A percentile compares a stretch with the other conserved stretches of the same genome.
Conservation (phyloP, 768 basidiomycete genomes). For the Psilocybe cubensis region DNA sequence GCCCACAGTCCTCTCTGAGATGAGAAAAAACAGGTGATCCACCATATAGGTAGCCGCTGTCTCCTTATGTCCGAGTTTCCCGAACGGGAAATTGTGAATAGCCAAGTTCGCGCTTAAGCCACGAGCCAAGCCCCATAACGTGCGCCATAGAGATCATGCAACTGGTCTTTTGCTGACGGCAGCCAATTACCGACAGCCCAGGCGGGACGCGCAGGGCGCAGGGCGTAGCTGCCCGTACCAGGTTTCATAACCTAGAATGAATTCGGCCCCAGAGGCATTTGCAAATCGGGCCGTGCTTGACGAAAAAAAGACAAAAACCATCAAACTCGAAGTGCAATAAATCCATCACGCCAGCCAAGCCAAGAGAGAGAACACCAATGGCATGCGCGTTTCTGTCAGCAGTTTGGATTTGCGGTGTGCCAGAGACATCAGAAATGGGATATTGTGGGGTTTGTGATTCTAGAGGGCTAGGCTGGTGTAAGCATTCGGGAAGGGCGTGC, state of each 20-base stretch:
- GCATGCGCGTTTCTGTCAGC: no score
- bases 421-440: not conserved
- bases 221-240: not conserved
- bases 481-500: not conserved
- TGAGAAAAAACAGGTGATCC: not conserved
- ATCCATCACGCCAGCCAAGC: not conserved
- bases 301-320: not conserved
- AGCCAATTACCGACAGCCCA: not conserved
- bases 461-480: no score
- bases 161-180: not conserved
- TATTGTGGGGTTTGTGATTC: not conserved
- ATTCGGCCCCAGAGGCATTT: not conserved
- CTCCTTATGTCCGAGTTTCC: conserved; percentile 7
- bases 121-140: not conserved
- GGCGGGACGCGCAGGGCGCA: not conserved
- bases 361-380: not conserved
- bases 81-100: not conserved
- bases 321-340: not conserved
- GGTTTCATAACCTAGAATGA: not conserved
- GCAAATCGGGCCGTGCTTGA: not conserved
- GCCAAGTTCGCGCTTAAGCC: not conserved
- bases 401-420: not conserved
- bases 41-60: not conserved
- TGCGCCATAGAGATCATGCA: not conserved
- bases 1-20: not conserved